Conservation (phyloP, 768 basidiomycete genomes). For the Gymnopilus dilepis region DNA sequence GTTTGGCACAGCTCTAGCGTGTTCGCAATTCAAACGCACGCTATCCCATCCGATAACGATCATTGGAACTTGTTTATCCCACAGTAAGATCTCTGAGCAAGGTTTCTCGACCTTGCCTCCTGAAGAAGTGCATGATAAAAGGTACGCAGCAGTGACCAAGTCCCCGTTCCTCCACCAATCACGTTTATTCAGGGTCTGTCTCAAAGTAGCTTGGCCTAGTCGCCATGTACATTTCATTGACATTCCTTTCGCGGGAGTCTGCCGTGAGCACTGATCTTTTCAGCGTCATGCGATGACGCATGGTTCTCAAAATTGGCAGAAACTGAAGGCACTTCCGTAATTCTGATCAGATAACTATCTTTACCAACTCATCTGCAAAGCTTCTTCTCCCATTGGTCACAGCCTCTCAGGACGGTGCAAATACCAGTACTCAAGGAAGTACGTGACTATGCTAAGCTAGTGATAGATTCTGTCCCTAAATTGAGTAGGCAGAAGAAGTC, state of each 20-base stretch:
- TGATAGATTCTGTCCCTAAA: neutral
- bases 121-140: neutral
- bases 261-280: neutral
- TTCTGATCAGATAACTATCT: slow-evolving; percentile 2
- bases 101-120: neutral
- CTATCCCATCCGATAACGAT: neutral
- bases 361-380: neutral
- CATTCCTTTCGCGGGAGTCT: slow-evolving; percentile 8
- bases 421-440: neutral
- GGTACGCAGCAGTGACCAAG: neutral
- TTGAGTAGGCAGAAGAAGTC: neutral
- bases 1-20: neutral
- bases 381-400: neutral
- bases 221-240: neutral
- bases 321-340: neutral
- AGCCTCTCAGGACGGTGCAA: too few relatives aligned
- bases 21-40: neutral
- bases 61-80: neutral
- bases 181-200: neutral
- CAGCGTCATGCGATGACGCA: slow-evolving; percentile 1
- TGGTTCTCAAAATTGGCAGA: neutral
- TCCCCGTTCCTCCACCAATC: slow-evolving; percentile 2
- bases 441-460: neutral
- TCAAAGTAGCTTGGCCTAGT: neutral
- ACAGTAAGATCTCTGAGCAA: neutral